Base-by-base conservation (phyloP, 805 yeast species). In the Cyberlindnera americana region DNA sequence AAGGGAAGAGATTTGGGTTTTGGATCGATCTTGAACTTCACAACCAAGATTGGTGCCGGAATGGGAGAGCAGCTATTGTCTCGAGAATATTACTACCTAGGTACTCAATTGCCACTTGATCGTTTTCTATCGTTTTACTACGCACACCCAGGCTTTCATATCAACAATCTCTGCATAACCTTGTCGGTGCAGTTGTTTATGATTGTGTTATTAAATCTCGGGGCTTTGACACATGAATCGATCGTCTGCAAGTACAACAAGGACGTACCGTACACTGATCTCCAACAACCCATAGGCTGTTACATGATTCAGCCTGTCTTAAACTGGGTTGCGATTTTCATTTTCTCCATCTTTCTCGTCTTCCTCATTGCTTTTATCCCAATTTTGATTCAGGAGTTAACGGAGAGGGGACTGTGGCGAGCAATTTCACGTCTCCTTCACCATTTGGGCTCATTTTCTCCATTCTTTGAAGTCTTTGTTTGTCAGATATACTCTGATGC, bases 31-130 rank as follows among this genome's bases (percentile, higher is more conserved):
- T 69, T 91, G 50, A 91, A 90, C 57, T 91, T 91, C 67, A 91
- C 96, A 0, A 83, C 96, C 3, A 91, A 91, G 65, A 90, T 91
- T 58, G 98, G 98, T 3, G 93, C 96, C 30, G 98, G 98, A 36
- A 91, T 91, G 98, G 98, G 98, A 8, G 98, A 91, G 59, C 98
- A 91, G 61, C 75, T 90, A 61, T 65, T 91, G 24, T 87, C 96
- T 6, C 73, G 98, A 54, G 98, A 91, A 56, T 88, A 90, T 62
- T 91, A 82, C 60, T 88, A 86, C 61, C 62, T 91, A 44, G 97
- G 98, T 2, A 87, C 96, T 2, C 87, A 81, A 52, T 67, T 91
- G 39, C 95, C 96, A 3, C 70, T 90, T 31, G 97, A 91, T 59
- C 65, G 96, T 35, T 90, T 91, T 65, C 64, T 91, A 37, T 87